phyloP scores from a whole-genome alignment of 306 rosid species.

The Quercus gilva region DNA sequence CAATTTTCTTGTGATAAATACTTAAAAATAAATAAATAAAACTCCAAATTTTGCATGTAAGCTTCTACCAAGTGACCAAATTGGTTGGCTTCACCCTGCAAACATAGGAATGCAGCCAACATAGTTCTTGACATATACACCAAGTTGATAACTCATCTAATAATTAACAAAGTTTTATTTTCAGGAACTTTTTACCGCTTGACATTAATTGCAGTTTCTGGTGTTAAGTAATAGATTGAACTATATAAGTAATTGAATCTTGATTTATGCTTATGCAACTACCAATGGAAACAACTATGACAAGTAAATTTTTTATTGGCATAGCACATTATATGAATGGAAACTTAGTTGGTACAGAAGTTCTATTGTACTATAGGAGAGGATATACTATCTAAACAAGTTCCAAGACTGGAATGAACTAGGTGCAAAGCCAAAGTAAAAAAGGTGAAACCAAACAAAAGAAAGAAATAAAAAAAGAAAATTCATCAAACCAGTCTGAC shows the following conservation, averaged over 20 bases:
- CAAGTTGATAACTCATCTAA: too few species aligned
- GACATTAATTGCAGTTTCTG: not conserved
- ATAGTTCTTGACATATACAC: not conserved
- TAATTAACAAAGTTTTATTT: not conserved
- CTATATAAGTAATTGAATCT: not conserved
- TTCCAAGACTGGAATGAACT: not conserved
- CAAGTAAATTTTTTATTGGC: too few species aligned
- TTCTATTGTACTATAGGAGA: not conserved
- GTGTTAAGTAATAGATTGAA: not conserved
- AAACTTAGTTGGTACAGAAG: not conserved
- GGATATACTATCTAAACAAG: not conserved
- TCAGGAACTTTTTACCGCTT: not conserved
- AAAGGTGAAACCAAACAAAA: not conserved
- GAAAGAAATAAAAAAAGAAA: slow-evolving; percentile 17
- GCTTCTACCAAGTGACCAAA: not conserved
- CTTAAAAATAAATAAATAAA: too few species aligned
- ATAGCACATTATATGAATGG: not conserved
- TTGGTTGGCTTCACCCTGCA: not conserved
- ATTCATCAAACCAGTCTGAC: slow-evolving; percentile 71
- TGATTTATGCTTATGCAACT: not conserved
- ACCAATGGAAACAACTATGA: not conserved
- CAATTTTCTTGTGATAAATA: too few species aligned
- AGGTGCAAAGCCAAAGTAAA: not conserved
- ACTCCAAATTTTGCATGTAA: too few species aligned
- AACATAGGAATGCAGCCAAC: not conserved